Conservation (phyloP, 805 yeast species). For the Teunomyces lycoperdinae region DNA sequence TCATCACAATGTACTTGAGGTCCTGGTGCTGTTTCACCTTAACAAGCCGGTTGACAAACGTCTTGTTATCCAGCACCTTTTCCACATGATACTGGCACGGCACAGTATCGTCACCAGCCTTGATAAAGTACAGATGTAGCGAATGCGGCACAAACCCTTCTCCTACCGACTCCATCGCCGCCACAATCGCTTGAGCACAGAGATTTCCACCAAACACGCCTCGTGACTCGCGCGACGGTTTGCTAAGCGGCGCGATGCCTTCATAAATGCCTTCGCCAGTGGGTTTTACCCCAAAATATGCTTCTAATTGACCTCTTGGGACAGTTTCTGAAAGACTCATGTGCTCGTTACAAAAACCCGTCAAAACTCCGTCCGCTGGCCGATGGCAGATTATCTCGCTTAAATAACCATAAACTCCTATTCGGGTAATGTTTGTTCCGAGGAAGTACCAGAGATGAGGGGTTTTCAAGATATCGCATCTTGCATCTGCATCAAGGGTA, state of each 20-base stretch:
- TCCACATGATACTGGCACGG: constrained; percentile 34
- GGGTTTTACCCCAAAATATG: constrained; percentile 13
- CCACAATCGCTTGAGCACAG: constrained; percentile 33
- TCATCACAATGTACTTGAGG: constrained; percentile 30
- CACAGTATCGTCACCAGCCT: constrained; percentile 31
- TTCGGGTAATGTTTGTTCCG: neutral
- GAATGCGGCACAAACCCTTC: constrained; percentile 40
- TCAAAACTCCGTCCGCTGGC: too few species aligned
- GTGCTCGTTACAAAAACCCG: too few species aligned
- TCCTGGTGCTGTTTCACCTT: constrained; percentile 29
- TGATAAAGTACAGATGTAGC: constrained; percentile 38
- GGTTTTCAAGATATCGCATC: neutral
- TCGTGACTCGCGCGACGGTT: constrained; percentile 20
- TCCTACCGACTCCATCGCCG: constrained; percentile 28
- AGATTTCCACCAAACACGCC: constrained; percentile 45
- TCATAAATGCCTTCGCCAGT: constrained; percentile 9
- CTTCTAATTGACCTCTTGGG: neutral
- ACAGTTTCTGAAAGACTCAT: too few species aligned
- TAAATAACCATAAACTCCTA: neutral
- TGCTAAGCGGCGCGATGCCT: constrained; percentile 16
- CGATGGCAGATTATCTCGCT: constrained; percentile 4
- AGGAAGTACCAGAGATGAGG: neutral
- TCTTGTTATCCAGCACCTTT: constrained; percentile 31
- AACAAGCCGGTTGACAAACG: constrained; percentile 33
- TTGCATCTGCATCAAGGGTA: too few species aligned